Evolutionary conservation across 2,329 filamentous ascomycete species (phyloP), one percentile per base, ranked within the genome.

Genomic region (Ophiostoma montium): DNA sequence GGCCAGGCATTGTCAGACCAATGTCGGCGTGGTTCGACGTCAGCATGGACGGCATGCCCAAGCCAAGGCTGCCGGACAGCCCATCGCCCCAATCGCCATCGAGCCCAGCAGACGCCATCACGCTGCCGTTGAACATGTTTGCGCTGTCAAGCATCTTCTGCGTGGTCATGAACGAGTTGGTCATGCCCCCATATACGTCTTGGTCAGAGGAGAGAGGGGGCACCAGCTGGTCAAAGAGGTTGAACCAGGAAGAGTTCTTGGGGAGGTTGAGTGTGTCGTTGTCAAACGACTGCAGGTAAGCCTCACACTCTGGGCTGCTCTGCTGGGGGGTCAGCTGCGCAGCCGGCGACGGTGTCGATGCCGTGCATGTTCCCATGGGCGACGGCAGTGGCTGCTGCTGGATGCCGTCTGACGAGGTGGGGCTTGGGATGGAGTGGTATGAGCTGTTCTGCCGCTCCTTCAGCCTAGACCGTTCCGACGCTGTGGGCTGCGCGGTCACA

Each of bases 101-200:
- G 9, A 48, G 44, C 15, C 45, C 49, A 2, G 38, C 32, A 10
- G 45, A 32, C 2, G 32, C 49, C 49, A 47, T 44, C 23, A 50
- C 35, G 33, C 46, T 47, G 3, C 38, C 42, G 15, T 43, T 27
- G 15, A 38, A 44, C 45, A 50, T 38, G n/a, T 35, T 45, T 7
- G 27, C 41, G 13, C 46, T 47, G 16, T 51, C 50, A 11, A 51
- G 35, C 12, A 30, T 35, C 31, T 48, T 45, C 15, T 51, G 50
- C 5, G 39, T 42, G 5, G 50, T 39, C 32, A 46, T 13, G 5
- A 48, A 48, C 18, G 62, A 57, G 32, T 59, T 63, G 32, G 61
- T 56, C 32, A 60, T 58, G 6, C 49, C 51, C 31, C 56, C 52
- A 19, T 61, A 56, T 32, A 59, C 50, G 19, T 51, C 46, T 2